Evolutionary conservation across 2,329 filamentous ascomycete species (phyloP), one percentile per base, ranked within the genome.

Genomic region (Thermochaetoides dissita): DNA sequence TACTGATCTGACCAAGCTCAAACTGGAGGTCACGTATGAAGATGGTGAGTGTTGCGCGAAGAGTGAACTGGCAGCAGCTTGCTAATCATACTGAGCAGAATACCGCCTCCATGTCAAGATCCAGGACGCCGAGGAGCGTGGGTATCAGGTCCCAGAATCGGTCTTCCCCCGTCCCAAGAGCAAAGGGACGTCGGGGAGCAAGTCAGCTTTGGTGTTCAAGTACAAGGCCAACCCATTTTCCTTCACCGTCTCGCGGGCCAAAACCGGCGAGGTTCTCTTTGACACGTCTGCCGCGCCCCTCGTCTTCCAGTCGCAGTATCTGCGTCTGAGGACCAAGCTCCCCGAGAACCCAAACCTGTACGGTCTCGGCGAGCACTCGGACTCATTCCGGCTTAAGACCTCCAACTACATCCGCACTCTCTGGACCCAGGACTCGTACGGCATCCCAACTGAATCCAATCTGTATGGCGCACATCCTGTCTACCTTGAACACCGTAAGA

Each of bases 291-390:
- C 70, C 1, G 71, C 73, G 4, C 65, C 68, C 7, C 63, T 91
- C 8, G 66, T 91, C 36, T 91, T 87, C 52, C 79, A 91, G 61
- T 76, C 75, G 8, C 84, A 91, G 58, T 91, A 86, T 53, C 60
- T 91, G 24, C 74, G 79, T 12, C 66, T 89, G 45, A 72, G 81
- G 36, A 88, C 84, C 2, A 72, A 67, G 46, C 66, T 91, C 8
- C 83, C 84, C 0, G 59, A 72, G 1, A 65, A 76, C 41, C 81
- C 83, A 0, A 75, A 81, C 52, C 63, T 91, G 6, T 91, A 91
- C 55, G 84, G 85, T 0, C 68, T 89, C 2, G 84, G 84, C 32
- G 84, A 89, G 60, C 81, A 86, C 56, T 79, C 74, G 2, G 83
- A 88, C 51, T 67, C 76, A 1, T 76, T 86, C 53, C 71, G 73